These are phyloP conservation scores for Phaeotremella skinneri DNA, from an alignment of 768 basidiomycete species.

Conservation along the genomic window DNA sequence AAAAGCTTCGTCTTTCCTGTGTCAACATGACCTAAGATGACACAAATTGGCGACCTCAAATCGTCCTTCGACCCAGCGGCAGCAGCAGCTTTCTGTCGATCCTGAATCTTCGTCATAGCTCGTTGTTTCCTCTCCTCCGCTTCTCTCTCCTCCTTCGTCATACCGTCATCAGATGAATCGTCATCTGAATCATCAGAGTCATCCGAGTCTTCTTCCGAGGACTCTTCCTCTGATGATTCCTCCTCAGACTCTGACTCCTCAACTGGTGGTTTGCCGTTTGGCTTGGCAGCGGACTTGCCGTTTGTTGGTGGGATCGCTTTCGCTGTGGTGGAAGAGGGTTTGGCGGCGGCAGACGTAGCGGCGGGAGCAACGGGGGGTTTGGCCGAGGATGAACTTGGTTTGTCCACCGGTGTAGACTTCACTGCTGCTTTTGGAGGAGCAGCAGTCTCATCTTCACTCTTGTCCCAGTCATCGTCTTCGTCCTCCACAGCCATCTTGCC, in stretches of 20 bases:
- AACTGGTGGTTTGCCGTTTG: constrained; percentile 48
- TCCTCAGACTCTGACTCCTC: constrained; percentile 51
- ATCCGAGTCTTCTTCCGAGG: constrained; percentile 37
- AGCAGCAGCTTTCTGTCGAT: constrained; percentile 78
- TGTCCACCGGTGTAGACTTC: background rate
- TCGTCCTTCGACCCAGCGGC: constrained; percentile 84
- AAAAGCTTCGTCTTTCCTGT: constrained; percentile 97
- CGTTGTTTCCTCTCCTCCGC: constrained; percentile 67
- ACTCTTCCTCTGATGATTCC: constrained; percentile 40
- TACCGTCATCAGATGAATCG: constrained; percentile 51
- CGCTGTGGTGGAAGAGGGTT: constrained; percentile 16
- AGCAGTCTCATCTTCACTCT: constrained; percentile 46
- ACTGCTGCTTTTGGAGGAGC: constrained; percentile 13
- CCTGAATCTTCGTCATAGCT: constrained; percentile 72
- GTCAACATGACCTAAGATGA: constrained; percentile 98
- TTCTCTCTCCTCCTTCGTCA: constrained; percentile 56
- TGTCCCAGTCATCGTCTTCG: constrained; percentile 52
- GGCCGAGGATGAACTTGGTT: constrained; percentile 14
- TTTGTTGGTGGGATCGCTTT: constrained; percentile 36
- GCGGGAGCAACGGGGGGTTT: constrained; percentile 29
- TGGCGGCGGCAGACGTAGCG: background rate
- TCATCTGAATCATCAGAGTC: constrained; percentile 35
- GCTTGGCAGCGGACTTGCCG: constrained; percentile 48
- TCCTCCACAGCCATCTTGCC: constrained; percentile 49
- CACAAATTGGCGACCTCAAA: constrained; percentile 93